Percentiles rank a stretch among this genome's conserved stretches.
These are phyloP conservation scores for Cornus controversa DNA, from an alignment of 148 eudicot genomes.

Conservation along the genomic window DNA sequence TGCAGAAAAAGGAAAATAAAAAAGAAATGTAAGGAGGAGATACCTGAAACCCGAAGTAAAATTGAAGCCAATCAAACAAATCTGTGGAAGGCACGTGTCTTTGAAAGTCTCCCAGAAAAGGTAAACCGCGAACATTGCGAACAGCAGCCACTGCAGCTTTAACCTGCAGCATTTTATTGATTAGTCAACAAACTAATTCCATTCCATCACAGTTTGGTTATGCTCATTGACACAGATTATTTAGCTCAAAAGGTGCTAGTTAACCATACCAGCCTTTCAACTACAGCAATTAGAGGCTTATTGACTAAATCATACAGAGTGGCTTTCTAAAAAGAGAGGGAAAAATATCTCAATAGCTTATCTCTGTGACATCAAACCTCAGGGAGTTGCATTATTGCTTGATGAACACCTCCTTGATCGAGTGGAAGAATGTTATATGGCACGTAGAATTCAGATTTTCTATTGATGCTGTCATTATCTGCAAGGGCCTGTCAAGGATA, in stretches of 20 bases:
- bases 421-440: constrained; percentile 92
- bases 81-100: constrained; percentile 50
- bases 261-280: neutral
- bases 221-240: constrained; percentile 4
- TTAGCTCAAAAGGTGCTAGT: constrained; percentile 7
- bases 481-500: constrained; percentile 54
- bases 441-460: constrained; percentile 49
- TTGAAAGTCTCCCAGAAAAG: constrained; percentile 63
- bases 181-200: constrained; percentile 18
- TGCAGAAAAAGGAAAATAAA: neutral
- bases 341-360: neutral
- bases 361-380: constrained; percentile 54
- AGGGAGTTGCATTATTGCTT: constrained; percentile 86
- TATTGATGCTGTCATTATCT: constrained; percentile 51
- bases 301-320: neutral
- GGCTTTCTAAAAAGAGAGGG: neutral
- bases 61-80: constrained; percentile 87
- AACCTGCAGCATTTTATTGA: constrained; percentile 49
- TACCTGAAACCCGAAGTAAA: constrained; percentile 89
- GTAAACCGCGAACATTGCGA: constrained; percentile 74
- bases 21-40: neutral
- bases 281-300: constrained; percentile 5
- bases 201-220: constrained; percentile 2
- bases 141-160: constrained; percentile 79
- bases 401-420: constrained; percentile 81